These are phyloP conservation scores for Solanum hybrid DNA, from an alignment of 305 asterid species.

Conservation along the genomic window DNA sequence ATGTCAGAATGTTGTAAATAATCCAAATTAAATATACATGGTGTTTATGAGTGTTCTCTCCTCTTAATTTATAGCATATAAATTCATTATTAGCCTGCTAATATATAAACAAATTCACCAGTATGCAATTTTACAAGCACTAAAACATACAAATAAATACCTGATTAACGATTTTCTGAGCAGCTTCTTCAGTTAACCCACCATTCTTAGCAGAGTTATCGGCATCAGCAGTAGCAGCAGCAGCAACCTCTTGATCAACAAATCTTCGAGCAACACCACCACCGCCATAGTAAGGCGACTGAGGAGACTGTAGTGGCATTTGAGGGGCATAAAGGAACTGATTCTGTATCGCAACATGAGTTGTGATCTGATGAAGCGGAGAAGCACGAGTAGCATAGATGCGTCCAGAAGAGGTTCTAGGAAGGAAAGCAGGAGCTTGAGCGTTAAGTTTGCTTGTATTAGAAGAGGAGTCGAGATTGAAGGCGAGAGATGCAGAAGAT, in stretches of 20 bases:
- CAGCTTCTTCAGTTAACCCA: background rate
- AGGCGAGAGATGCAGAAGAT: background rate
- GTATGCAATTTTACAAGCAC: background rate
- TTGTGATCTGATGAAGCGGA: background rate
- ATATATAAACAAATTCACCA: background rate
- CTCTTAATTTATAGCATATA: background rate
- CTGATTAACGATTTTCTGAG: conserved; percentile 12
- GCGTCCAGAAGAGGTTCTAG: conserved; percentile 30
- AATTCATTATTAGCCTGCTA: background rate
- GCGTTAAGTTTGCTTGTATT: conserved; percentile 49
- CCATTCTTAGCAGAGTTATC: background rate
- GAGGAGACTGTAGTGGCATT: background rate
- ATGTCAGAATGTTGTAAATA: background rate
- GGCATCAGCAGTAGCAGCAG: background rate
- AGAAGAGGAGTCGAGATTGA: conserved; percentile 7
- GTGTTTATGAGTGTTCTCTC: background rate
- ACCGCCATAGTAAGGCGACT: background rate
- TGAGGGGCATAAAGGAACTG: conserved; percentile 4
- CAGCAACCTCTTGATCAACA: conserved; percentile 11
- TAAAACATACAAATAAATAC: background rate
- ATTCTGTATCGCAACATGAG: background rate
- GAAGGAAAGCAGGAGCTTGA: conserved; percentile 67
- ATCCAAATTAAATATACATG: background rate
- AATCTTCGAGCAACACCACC: background rate
- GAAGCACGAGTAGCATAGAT: conserved; percentile 20